phyloP scores from a whole-genome alignment of 495 filamentous ascomycete genomes.

The Penicillium desertorum region DNA sequence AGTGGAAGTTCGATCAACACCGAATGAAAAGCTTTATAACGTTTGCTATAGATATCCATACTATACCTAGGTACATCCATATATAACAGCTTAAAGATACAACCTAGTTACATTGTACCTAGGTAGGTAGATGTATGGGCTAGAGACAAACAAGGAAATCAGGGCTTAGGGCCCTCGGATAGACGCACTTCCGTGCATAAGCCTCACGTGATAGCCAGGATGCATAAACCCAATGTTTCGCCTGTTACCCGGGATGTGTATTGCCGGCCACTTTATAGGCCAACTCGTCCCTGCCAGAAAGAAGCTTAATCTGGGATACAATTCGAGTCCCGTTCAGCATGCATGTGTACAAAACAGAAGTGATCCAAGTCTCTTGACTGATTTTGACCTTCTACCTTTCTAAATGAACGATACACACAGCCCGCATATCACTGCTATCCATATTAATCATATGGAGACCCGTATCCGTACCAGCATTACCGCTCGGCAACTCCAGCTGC shows the following conservation, averaged over 20 bases:
- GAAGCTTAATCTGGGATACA: neutral
- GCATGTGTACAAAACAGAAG: neutral
- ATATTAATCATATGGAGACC: neutral
- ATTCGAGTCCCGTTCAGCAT: neutral
- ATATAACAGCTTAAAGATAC: too few species aligned
- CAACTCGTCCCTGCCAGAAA: neutral
- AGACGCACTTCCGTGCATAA: neutral
- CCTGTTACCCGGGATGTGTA: conserved; percentile 4
- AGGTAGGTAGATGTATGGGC: too few species aligned
- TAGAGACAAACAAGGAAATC: neutral
- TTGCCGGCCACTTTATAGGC: conserved; percentile 1
- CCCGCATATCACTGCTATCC: neutral
- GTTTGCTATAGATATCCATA: too few species aligned
- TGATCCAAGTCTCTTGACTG: neutral
- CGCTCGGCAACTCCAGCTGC: conserved; percentile 8
- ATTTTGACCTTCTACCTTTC: neutral
- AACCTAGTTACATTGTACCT: too few species aligned
- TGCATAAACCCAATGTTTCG: neutral
- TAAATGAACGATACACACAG: neutral
- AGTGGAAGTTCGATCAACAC: too few species aligned
- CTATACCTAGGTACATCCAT: too few species aligned
- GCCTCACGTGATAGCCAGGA: neutral
- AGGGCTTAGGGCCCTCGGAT: conserved; percentile 28
- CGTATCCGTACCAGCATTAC: conserved; percentile 12
- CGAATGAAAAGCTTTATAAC: too few species aligned